phyloP scores from a whole-genome alignment of 2,329 filamentous ascomycete genomes.

The Dactylonectria estremocensis region DNA sequence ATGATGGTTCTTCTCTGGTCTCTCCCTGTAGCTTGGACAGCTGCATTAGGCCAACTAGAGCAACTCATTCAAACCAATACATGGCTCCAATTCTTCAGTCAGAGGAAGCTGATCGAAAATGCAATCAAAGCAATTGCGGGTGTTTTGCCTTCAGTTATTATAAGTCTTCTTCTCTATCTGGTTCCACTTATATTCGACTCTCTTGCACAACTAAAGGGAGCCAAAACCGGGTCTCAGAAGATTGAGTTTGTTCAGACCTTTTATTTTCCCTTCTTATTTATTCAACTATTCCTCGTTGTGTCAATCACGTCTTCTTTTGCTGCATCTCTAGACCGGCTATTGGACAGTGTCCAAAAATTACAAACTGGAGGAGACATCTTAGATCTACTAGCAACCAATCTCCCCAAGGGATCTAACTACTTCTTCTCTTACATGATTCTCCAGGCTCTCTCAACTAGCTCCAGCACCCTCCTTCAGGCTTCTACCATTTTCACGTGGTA shows the following conservation, averaged over 20 bases:
- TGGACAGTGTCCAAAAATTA: conserved; percentile 63
- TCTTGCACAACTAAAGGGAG: conserved; percentile 81
- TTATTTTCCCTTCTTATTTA: conserved; percentile 94
- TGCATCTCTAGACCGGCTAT: conserved; percentile 74
- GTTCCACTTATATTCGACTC: conserved; percentile 85
- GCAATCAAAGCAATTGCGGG: conserved; percentile 76
- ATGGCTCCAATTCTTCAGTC: conserved; percentile 74
- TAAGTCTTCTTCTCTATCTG: conserved; percentile 83
- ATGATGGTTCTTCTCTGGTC: conserved; percentile 91
- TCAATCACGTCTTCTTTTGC: conserved; percentile 83
- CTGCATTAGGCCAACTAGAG: conserved; percentile 83
- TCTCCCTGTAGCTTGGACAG: conserved; percentile 90
- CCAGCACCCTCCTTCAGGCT: conserved; percentile 88
- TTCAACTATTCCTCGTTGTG: conserved; percentile 94
- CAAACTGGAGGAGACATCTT: conserved; percentile 74
- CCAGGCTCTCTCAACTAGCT: conserved; percentile 91
- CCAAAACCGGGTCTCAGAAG: conserved; percentile 84
- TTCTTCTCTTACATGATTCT: conserved; percentile 99
- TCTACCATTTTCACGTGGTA: conserved; percentile 86
- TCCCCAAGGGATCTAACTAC: conserved; percentile 92
- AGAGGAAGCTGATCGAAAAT: too few relatives aligned
- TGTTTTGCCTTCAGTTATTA: conserved; percentile 84
- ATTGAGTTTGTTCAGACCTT: conserved; percentile 88
- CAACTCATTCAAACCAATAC: conserved; percentile 75
- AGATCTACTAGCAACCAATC: conserved; percentile 79